Conservation (phyloP, 2,329 filamentous ascomycete genomes). For the Trichoderma brevicompactum region DNA sequence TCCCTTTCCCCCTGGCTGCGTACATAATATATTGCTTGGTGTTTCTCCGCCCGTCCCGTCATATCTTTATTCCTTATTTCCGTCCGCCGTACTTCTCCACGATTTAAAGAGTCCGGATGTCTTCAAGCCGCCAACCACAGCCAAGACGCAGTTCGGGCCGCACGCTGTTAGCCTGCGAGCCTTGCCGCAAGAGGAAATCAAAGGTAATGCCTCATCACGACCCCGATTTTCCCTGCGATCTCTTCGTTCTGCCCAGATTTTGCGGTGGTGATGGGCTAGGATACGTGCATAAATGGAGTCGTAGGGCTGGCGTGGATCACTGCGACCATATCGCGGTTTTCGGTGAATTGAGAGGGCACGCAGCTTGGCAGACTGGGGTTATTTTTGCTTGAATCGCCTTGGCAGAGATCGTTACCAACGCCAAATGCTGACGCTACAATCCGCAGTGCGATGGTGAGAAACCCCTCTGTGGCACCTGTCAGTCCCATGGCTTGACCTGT, state of each 20-base stretch:
- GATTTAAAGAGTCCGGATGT: constrained; percentile 15
- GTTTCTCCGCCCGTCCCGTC: background rate
- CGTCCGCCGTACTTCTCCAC: background rate
- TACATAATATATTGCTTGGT: background rate
- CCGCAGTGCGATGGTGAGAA: constrained; percentile 26
- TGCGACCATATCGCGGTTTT: too few relatives aligned
- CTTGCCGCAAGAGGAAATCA: constrained; percentile 30
- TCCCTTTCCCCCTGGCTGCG: too few relatives aligned
- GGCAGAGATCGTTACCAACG: background rate
- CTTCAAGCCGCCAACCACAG: constrained; percentile 30
- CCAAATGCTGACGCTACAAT: background rate
- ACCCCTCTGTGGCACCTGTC: constrained; percentile 23
- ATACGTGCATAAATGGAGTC: background rate
- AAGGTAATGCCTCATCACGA: constrained; percentile 5
- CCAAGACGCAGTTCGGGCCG: constrained; percentile 18
- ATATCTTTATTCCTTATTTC: background rate
- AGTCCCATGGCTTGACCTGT: constrained; percentile 18
- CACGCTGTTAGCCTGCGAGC: constrained; percentile 26
- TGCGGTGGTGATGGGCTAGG: background rate
- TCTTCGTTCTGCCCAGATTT: background rate
- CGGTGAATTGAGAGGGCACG: too few relatives aligned
- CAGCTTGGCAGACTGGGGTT: too few relatives aligned
- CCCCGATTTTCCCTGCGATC: background rate
- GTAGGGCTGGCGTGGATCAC: too few relatives aligned
- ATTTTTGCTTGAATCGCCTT: too few relatives aligned